A percentile compares a stretch with the other conserved stretches of the same genome.
Evolutionary conservation across 805 yeast species (phyloP).

Genomic region (Candida hispaniensis): DNA sequence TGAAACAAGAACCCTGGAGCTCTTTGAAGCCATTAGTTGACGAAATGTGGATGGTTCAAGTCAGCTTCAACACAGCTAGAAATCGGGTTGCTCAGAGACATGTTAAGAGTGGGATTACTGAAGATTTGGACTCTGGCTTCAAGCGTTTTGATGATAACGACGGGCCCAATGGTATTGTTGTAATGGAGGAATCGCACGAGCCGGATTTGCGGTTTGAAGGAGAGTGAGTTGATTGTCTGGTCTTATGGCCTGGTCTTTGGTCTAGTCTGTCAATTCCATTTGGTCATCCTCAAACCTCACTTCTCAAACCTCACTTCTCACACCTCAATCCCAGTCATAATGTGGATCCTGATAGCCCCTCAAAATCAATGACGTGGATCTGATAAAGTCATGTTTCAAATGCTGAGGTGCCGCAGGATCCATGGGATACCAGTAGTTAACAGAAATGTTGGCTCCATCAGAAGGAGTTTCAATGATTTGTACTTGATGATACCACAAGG

Average conservation of each 20-base stretch:
- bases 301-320: no score
- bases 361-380: slow-evolving; percentile 20
- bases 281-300: no score
- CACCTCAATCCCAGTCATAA: slow-evolving; percentile 19
- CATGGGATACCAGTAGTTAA: slow-evolving; percentile 30
- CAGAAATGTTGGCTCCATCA: slow-evolving; percentile 19
- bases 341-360: slow-evolving; percentile 22
- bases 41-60: slow-evolving; percentile 38
- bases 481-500: slow-evolving; percentile 35
- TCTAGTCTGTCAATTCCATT: no score
- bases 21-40: slow-evolving; percentile 34
- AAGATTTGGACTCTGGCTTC: slow-evolving; percentile 29
- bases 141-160: slow-evolving; percentile 41
- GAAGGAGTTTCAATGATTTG: slow-evolving; percentile 20
- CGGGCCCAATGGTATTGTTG: slow-evolving; percentile 45
- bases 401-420: slow-evolving; percentile 23
- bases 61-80: slow-evolving; percentile 38
- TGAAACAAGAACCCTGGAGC: slow-evolving; percentile 51
- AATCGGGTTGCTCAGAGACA: slow-evolving; percentile 60
- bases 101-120: slow-evolving; percentile 31
- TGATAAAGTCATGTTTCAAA: slow-evolving; percentile 27
- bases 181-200: slow-evolving; percentile 23
- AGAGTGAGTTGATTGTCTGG: no score
- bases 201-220: no score
- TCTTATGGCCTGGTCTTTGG: no score